Evolutionary conservation across 441 rosid species (phyloP), one percentile per base, ranked within the genome.

Genomic region (Pelargonium myrrhifolium): DNA sequence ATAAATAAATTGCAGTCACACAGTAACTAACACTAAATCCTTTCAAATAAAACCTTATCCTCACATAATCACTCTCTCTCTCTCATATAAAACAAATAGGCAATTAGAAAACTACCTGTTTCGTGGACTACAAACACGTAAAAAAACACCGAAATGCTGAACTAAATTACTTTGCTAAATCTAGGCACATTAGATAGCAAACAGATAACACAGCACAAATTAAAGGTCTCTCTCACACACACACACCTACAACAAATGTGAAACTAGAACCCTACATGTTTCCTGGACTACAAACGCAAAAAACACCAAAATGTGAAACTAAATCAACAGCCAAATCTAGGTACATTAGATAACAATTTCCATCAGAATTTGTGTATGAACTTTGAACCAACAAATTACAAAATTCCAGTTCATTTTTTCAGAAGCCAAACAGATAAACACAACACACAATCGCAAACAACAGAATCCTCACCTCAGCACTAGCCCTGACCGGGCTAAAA

Each of bases 381-480:
- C 37, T 31, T 31, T 31, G 37, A 31, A 31, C 6, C 7, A 31
- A 31, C 37, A 31, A 7, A 31, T 31, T 3, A 31, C 0, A 0
- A 4, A 31, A 31, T 6, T 40, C 28, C 55, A 68, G 31, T 17
- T 20, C 31, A 8, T 4, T 4, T 59, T 9, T 2, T 9, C 3
- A 8, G 1, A 40, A 2, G 18, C 0, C 17, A 0, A 18, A 10
- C 10, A 21, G 8, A 11, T 12, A 10, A 39, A 9, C n/a, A 42
- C 8, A 62, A 62, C 21, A 65, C 37, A 31, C 0, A 31, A 0
- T 31, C 6, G 1, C 7, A 31, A 7, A 31, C 0, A 31, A 31
- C 37, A 31, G 37, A 68, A 64, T 35, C 26, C 81, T 75, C 47
- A 93, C 99, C 96, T 87, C 95, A 53, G 87, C 84, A 78, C 73